Evolutionary conservation across 768 basidiomycete genomes (phyloP).

Genomic region (Tubosaeta brunneosetosa): DNA sequence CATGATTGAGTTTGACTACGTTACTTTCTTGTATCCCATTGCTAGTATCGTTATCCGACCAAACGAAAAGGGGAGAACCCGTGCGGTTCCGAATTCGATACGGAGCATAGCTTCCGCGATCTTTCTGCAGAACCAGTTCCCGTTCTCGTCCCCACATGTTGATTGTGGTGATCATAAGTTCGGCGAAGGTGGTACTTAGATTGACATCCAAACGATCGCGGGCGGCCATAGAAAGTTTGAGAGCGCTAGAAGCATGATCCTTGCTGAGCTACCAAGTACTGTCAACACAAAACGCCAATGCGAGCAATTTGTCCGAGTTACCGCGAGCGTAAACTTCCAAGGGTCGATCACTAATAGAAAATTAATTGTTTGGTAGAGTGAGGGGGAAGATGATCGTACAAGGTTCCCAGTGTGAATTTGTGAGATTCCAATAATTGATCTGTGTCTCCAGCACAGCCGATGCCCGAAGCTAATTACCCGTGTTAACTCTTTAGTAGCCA

Average conservation of each 20-base stretch:
- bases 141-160: constrained; percentile 74
- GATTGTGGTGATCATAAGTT: constrained; percentile 69
- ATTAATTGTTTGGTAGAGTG: constrained; percentile 9
- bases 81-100: constrained; percentile 91
- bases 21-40: constrained; percentile 42
- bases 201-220: constrained; percentile 87
- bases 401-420: constrained; percentile 98
- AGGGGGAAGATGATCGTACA: constrained; percentile 38
- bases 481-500: constrained; percentile 1
- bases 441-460: constrained; percentile 75
- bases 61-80: constrained; percentile 77
- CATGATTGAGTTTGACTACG: constrained; percentile 61
- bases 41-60: constrained; percentile 73
- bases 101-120: constrained; percentile 86
- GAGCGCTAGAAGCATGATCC: constrained; percentile 45
- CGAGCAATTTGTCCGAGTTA: constrained; percentile 27
- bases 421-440: constrained; percentile 94
- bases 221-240: constrained; percentile 62
- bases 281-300: constrained; percentile 11
- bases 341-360: constrained; percentile 77
- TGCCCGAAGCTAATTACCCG: constrained; percentile 62
- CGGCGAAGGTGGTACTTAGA: constrained; percentile 84
- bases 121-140: constrained; percentile 65
- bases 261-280: constrained; percentile 46
- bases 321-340: constrained; percentile 80